phyloP scores from a whole-genome alignment of 2,329 filamentous ascomycete species.

The Microsporum canis region DNA sequence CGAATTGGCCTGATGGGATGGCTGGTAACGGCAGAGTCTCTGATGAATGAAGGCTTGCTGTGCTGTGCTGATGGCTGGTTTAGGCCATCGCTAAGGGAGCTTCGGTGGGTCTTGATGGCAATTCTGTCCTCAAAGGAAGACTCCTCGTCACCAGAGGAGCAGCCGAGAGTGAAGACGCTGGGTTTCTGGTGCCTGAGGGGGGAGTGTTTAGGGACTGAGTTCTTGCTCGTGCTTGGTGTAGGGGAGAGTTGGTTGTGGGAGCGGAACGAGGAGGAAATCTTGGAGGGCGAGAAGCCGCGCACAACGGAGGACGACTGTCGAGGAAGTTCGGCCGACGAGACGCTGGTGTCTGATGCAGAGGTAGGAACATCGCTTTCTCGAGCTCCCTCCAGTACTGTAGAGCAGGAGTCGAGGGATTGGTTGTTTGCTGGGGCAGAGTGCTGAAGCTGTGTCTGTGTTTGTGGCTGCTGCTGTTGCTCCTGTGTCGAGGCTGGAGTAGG shows the following conservation, averaged over 20 bases:
- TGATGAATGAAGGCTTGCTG: constrained; percentile 77
- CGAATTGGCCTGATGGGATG: constrained; percentile 54
- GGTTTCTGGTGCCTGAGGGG: constrained; percentile 52
- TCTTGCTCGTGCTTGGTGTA: constrained; percentile 39
- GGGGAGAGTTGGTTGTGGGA: constrained; percentile 46
- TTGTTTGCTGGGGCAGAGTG: constrained; percentile 27
- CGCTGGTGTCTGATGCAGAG: constrained; percentile 49
- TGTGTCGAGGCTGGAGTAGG: constrained; percentile 29
- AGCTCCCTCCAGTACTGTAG: constrained; percentile 41
- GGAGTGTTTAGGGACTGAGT: constrained; percentile 51
- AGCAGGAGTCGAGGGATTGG: constrained; percentile 47
- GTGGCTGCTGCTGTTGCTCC: constrained; percentile 24
- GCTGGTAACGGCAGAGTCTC: constrained; percentile 51
- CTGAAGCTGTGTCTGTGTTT: constrained; percentile 18
- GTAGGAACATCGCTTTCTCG: constrained; percentile 36
- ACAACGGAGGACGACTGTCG: constrained; percentile 58
- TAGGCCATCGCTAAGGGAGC: constrained; percentile 45
- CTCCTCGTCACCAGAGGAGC: constrained; percentile 75
- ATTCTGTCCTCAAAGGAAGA: constrained; percentile 59
- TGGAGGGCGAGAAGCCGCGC: constrained; percentile 72
- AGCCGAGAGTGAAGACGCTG: constrained; percentile 59
- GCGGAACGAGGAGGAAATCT: constrained; percentile 57
- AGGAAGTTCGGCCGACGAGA: constrained; percentile 43
- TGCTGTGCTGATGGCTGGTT: constrained; percentile 34
- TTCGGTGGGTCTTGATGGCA: constrained; percentile 40